Conservation (phyloP, 176 grass and related monocot genomes). For the Coix lacrymajobi region DNA sequence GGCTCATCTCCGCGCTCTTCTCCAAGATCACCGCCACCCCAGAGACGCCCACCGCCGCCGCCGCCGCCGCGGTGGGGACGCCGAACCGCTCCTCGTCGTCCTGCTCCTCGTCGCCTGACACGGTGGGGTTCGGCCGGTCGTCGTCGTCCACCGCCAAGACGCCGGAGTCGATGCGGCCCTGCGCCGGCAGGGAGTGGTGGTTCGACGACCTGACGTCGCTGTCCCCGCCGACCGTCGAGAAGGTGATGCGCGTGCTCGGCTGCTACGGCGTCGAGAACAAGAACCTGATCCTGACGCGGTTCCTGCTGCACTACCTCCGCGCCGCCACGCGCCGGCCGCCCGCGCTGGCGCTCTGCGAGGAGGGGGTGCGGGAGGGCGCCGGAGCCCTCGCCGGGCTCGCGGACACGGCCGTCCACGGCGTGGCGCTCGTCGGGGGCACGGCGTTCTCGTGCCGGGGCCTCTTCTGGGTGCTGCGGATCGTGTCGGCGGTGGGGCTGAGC, state of each 20-base stretch:
- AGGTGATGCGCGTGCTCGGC: constrained; percentile 64
- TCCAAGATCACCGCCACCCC: constrained; percentile 59
- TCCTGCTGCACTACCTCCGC: constrained; percentile 84
- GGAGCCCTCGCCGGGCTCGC: constrained; percentile 42
- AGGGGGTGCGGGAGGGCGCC: not conserved
- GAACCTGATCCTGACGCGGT: constrained; percentile 76
- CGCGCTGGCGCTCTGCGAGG: not conserved
- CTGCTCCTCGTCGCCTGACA: constrained; percentile 68
- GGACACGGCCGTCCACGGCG: constrained; percentile 87
- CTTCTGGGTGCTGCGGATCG: constrained; percentile 68
- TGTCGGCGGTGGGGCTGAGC: constrained; percentile 60
- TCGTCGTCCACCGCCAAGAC: constrained; percentile 52
- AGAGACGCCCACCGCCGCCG: constrained; percentile 19
- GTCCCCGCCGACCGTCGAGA: constrained; percentile 55
- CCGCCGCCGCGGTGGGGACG: not conserved
- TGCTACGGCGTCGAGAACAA: constrained; percentile 79
- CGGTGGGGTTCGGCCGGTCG: constrained; percentile 34
- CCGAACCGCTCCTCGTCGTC: constrained; percentile 51
- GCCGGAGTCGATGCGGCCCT: constrained; percentile 56
- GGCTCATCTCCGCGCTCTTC: constrained; percentile 61
- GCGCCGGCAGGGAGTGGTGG: constrained; percentile 76
- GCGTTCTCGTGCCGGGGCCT: constrained; percentile 86
- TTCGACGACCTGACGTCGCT: constrained; percentile 70
- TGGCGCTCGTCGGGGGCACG: constrained; percentile 51
- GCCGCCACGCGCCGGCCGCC: constrained; percentile 26